These are phyloP conservation scores for Luzula sylvatica DNA, from an alignment of 176 grass and related monocot genomes.

Conservation along the genomic window DNA sequence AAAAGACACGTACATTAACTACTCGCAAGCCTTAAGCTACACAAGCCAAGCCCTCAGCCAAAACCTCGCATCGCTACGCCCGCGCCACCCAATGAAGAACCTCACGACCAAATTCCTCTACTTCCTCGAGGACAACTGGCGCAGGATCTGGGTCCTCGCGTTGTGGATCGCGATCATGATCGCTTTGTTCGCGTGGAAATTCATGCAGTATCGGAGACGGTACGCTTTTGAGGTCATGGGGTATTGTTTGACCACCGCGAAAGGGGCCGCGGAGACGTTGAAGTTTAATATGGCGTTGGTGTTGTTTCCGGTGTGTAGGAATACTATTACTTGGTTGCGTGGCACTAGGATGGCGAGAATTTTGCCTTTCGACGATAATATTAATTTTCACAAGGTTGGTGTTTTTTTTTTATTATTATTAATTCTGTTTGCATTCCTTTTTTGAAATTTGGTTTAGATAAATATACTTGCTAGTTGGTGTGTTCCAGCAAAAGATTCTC, in stretches of 20 bases:
- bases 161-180: conserved; percentile 77
- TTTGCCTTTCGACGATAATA: conserved; percentile 95
- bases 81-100: conserved; percentile 58
- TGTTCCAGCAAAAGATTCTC: too few species aligned
- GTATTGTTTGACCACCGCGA: conserved; percentile 76
- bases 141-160: conserved; percentile 76
- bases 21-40: conserved; percentile 89
- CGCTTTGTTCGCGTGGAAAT: conserved; percentile 85
- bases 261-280: conserved; percentile 93
- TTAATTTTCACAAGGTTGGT: conserved; percentile 96
- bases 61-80: conserved; percentile 54
- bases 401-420: too few species aligned
- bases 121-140: conserved; percentile 96
- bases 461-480: too few species aligned
- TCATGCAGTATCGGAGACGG: conserved; percentile 66
- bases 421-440: too few species aligned
- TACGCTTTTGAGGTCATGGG: conserved; percentile 88
- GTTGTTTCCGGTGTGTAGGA: conserved; percentile 87
- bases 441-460: too few species aligned
- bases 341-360: conserved; percentile 59
- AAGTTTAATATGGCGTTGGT: conserved; percentile 98
- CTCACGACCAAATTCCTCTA: conserved; percentile 56
- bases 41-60: conserved; percentile 95
- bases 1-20: conserved; percentile 93
- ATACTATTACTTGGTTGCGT: conserved; percentile 93